Base-by-base conservation (phyloP, 768 basidiomycete species). In the Boletus insuetus region DNA sequence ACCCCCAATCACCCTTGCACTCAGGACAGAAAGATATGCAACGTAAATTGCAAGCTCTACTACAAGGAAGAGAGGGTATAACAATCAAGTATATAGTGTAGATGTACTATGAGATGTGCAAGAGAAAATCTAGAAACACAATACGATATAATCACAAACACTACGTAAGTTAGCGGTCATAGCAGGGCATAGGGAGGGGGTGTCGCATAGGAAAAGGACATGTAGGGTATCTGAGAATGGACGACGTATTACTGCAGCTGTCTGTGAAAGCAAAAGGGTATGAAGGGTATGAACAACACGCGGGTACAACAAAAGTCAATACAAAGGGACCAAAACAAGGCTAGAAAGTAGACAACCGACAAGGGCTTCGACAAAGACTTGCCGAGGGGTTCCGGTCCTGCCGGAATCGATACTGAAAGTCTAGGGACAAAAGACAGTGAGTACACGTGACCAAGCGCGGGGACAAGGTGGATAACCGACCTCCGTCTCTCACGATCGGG, bases 381-480 rank as follows among this genome's bases (percentile, higher is more conserved):
- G 74, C 63, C 8, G 68, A 34, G n/a, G 77, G 78, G 61, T 80
- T 79, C 44, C 75, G 74, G 55, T 81, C 73, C 62, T 74, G 77
- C 44, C 78, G 77, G 58, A 80, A 81, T 45, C 87, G 80, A 55
- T 86, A 84, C 66, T 85, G 85, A 72, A 89, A 87, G n/a, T 77
- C 82, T 81, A 46, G 1, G 20, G 1, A 20, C 22, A 39, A 49
- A 39, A 43, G 26, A 38, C 24, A 37, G 4, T 63, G 20, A 58
- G 51, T n/a, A 34, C 44, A 41, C 39, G 43, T 42, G 51, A 32
- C 42, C 14, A 31, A 46, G 51, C 45, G 12, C 9, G 31, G 22
- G 55, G 22, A 34, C 14, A 34, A 16, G 34, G 49, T 51, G 34
- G 3, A 9, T 12, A 37, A 64, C 67, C 8, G 6, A 73, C 77